A percentile compares a stretch with the other conserved stretches of the same genome.
Conservation (phyloP, 139 green algal genomes). For the Micromonas commoda region DNA sequence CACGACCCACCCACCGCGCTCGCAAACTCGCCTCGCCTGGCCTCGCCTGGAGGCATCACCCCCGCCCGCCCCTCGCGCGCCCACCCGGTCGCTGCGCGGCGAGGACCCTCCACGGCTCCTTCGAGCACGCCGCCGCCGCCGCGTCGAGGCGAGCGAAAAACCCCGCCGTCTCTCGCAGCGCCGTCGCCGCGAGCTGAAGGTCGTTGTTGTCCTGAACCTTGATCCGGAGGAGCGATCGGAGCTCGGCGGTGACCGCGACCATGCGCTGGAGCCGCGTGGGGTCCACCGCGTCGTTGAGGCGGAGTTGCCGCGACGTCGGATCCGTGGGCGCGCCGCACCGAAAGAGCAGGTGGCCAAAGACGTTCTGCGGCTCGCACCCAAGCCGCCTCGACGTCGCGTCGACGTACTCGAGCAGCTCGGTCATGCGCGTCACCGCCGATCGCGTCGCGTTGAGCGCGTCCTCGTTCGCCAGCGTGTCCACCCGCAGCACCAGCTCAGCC, state of each 20-base stretch:
- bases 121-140: too few relatives aligned
- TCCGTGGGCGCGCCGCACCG: neutral
- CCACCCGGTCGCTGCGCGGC: neutral
- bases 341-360: neutral
- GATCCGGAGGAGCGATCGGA: neutral
- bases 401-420: neutral
- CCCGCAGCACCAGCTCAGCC: neutral
- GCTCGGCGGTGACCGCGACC: neutral
- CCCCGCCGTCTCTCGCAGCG: neutral
- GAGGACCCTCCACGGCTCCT: neutral
- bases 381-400: neutral
- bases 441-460: neutral
- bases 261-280: neutral
- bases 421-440: neutral
- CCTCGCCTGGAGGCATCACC: too few relatives aligned
- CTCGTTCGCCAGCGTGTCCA: neutral
- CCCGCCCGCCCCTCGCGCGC: neutral
- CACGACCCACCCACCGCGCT: too few relatives aligned
- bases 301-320: neutral
- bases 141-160: neutral
- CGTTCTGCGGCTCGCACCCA: neutral
- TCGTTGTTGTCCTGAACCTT: neutral
- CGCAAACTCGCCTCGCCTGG: too few relatives aligned
- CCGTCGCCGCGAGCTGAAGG: neutral
- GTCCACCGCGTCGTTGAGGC: neutral